These are phyloP conservation scores for Pleoardoris graminearum DNA, from an alignment of 2,329 filamentous ascomycete genomes.

Conservation along the genomic window DNA sequence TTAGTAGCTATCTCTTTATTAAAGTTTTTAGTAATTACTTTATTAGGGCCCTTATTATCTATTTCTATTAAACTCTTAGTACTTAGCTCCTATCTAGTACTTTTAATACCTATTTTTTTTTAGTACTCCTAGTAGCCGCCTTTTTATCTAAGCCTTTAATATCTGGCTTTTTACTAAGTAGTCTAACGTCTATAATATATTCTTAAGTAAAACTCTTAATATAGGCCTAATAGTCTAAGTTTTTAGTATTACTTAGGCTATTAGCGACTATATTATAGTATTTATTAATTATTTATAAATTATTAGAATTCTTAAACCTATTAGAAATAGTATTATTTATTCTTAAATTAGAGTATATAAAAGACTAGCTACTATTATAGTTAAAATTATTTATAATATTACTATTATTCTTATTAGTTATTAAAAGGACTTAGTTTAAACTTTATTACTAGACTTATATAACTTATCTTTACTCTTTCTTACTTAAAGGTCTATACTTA, in stretches of 20 bases:
- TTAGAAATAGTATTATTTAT: neutral
- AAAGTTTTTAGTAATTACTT: too few species aligned
- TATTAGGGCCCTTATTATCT: too few species aligned
- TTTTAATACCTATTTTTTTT: neutral
- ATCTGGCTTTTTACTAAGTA: neutral
- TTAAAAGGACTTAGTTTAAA: too few species aligned
- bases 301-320: neutral
- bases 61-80: neutral
- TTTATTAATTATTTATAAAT: neutral
- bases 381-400: too few species aligned
- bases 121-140: neutral
- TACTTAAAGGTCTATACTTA: too few species aligned
- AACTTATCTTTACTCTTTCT: too few species aligned
- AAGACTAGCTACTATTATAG: slow-evolving; percentile 49
- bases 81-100: neutral
- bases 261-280: neutral
- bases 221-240: neutral
- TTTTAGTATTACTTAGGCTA: too few species aligned
- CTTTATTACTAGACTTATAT: too few species aligned
- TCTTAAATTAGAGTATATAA: neutral
- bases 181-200: neutral
- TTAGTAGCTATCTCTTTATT: too few species aligned
- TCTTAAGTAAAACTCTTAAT: neutral
- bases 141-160: neutral
- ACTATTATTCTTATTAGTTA: too few species aligned